phyloP scores from a whole-genome alignment of 75 land plant genomes.

The Cunninghamia lanceolata region DNA sequence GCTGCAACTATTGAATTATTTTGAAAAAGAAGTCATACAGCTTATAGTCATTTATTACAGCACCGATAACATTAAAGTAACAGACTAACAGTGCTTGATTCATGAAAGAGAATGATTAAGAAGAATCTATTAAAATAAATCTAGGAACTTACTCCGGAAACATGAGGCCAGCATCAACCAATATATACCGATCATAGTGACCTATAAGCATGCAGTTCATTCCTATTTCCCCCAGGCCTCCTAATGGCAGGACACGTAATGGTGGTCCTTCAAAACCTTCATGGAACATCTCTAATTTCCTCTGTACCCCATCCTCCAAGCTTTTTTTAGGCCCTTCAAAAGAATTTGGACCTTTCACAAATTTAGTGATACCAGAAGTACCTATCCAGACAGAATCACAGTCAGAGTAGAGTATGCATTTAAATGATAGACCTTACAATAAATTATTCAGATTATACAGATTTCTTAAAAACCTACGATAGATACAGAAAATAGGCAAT shows the following conservation, averaged over 20 bases:
- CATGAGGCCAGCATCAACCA: conserved; percentile 65
- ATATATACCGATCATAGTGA: conserved; percentile 53
- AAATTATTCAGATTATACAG: not conserved
- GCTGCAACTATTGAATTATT: not conserved
- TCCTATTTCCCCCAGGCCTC: conserved; percentile 60
- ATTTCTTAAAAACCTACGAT: not conserved
- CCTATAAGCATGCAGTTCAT: conserved; percentile 68
- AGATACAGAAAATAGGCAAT: not conserved
- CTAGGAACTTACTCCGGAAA: conserved; percentile 51
- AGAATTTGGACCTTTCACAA: conserved; percentile 4
- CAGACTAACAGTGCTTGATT: not conserved
- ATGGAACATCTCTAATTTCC: conserved; percentile 38
- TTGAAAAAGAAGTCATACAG: not conserved
- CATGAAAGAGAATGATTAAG: not conserved
- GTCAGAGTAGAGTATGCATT: not conserved
- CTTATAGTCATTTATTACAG: not conserved
- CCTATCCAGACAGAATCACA: not conserved
- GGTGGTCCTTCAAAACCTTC: conserved; percentile 52
- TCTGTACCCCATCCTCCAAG: conserved; percentile 42
- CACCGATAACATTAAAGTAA: not conserved
- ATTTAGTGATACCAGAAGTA: not conserved
- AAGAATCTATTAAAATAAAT: not conserved
- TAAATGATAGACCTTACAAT: not conserved
- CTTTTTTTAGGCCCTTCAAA: conserved; percentile 41
- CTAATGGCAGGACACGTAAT: conserved; percentile 45